Evolutionary conservation across 1,284 basidiomycete species (phyloP).

Genomic region (Peniophora sp.): DNA sequence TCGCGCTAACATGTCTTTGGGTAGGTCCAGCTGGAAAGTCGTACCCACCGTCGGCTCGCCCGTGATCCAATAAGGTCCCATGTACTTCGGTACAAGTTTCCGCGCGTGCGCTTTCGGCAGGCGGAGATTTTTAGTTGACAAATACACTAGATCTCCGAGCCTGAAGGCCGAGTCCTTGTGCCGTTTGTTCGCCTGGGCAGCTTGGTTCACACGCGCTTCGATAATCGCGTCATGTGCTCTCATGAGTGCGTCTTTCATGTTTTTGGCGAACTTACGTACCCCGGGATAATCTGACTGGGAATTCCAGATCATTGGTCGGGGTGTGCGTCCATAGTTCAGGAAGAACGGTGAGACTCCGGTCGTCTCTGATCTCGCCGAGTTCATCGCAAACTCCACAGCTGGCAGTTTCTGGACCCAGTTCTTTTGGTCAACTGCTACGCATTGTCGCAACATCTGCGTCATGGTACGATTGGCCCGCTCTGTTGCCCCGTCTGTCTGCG

Average conservation of each 20-base stretch:
- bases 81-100: conserved; percentile 24
- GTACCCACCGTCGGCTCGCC: conserved; percentile 9
- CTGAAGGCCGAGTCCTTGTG: conserved; percentile 10
- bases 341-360: too few relatives aligned
- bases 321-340: too few relatives aligned
- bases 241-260: conserved; percentile 13
- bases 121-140: conserved; percentile 25
- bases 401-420: too few relatives aligned
- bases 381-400: too few relatives aligned
- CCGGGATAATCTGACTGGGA: too few relatives aligned
- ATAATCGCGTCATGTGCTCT: conserved; percentile 18
- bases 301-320: too few relatives aligned
- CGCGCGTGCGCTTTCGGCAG: conserved; percentile 22
- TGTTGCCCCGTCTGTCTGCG: too few relatives aligned
- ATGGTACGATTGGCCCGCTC: too few relatives aligned
- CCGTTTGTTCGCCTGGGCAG: conserved; percentile 17
- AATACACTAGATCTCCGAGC: conserved; percentile 20
- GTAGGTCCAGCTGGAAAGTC: conserved; percentile 19
- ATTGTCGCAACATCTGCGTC: too few relatives aligned
- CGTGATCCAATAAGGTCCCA: conserved; percentile 22
- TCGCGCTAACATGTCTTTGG: conserved; percentile 12
- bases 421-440: too few relatives aligned
- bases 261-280: conserved; percentile 15
- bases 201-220: conserved; percentile 13
- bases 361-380: too few relatives aligned